Evolutionary conservation across 805 yeast genomes (phyloP).

Genomic region (Alloascoidea hylecoeti): DNA sequence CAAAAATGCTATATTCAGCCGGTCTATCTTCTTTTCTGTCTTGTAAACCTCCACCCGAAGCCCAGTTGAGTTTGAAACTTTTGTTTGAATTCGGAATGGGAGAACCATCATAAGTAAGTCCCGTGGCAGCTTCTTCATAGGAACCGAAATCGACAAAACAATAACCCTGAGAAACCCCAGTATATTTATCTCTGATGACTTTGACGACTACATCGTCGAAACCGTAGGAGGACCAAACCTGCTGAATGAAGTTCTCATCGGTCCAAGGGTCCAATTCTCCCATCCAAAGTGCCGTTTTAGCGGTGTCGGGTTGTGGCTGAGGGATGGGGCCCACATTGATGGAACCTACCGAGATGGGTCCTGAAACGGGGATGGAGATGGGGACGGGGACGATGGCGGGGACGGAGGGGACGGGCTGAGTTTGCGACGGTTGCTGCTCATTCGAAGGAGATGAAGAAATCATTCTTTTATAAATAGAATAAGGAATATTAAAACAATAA

Average conservation of each 20-base stretch:
- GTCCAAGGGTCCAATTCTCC: conserved; percentile 81
- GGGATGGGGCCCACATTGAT: not conserved
- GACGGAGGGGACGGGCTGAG: not conserved
- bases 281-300: conserved; percentile 26
- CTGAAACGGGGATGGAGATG: not conserved
- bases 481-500: not conserved
- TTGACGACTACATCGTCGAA: conserved; percentile 44
- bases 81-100: conserved; percentile 50
- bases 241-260: conserved; percentile 55
- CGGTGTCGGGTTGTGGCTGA: conserved; percentile 1
- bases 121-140: conserved; percentile 46
- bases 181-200: conserved; percentile 51
- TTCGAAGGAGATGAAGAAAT: not conserved
- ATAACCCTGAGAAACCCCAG: conserved; percentile 50
- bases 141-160: conserved; percentile 69
- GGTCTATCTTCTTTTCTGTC: not conserved
- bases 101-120: conserved; percentile 53
- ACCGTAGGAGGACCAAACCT: conserved; percentile 62
- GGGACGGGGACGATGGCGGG: not conserved
- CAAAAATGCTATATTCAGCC: conserved; percentile 62
- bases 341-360: not conserved
- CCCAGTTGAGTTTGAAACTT: conserved; percentile 67
- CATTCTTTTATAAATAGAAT: not conserved
- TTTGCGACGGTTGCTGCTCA: not conserved
- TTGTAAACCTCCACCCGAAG: conserved; percentile 32